Conservation (phyloP, 805 yeast genomes). For the Lachancea waltii region DNA sequence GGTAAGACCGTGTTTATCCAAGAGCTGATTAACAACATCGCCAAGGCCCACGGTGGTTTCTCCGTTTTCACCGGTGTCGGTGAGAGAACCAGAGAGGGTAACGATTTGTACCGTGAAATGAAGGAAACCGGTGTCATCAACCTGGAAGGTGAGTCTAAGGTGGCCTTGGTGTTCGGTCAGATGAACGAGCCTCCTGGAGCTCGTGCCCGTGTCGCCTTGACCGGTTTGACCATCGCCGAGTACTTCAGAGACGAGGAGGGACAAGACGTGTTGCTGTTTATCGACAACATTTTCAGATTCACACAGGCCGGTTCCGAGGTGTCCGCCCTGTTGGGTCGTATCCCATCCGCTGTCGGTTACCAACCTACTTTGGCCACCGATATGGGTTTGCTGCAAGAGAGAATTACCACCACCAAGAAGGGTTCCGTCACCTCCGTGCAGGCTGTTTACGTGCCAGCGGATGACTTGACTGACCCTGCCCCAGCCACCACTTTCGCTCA, state of each 20-base stretch:
- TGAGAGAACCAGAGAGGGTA: slow-evolving; percentile 99
- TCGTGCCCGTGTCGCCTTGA: slow-evolving; percentile 99
- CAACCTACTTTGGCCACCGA: slow-evolving; percentile 99
- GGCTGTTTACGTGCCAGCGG: slow-evolving; percentile 99
- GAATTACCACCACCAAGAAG: slow-evolving; percentile 99
- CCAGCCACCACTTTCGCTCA: slow-evolving; percentile 99
- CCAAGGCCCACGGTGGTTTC: slow-evolving; percentile 99
- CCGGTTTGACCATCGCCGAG: slow-evolving; percentile 99
- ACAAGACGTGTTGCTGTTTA: slow-evolving; percentile 98
- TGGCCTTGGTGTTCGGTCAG: slow-evolving; percentile 98
- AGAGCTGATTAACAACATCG: slow-evolving; percentile 99
- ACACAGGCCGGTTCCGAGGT: slow-evolving; percentile 99
- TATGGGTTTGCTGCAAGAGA: slow-evolving; percentile 99
- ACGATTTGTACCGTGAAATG: slow-evolving; percentile 99
- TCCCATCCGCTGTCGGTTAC: slow-evolving; percentile 99
- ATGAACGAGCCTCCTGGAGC: slow-evolving; percentile 99
- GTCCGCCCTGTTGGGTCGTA: slow-evolving; percentile 99
- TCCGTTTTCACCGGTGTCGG: slow-evolving; percentile 99
- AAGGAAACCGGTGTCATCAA: slow-evolving; percentile 99
- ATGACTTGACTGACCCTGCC: slow-evolving; percentile 99
- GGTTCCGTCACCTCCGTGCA: slow-evolving; percentile 99
- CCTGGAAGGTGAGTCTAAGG: slow-evolving; percentile 99
- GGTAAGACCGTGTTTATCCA: slow-evolving; percentile 99
- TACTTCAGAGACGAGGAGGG: slow-evolving; percentile 99
- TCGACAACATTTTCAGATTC: slow-evolving; percentile 99